Conservation (phyloP, 2,329 filamentous ascomycete species). For the Geosmithia flava region DNA sequence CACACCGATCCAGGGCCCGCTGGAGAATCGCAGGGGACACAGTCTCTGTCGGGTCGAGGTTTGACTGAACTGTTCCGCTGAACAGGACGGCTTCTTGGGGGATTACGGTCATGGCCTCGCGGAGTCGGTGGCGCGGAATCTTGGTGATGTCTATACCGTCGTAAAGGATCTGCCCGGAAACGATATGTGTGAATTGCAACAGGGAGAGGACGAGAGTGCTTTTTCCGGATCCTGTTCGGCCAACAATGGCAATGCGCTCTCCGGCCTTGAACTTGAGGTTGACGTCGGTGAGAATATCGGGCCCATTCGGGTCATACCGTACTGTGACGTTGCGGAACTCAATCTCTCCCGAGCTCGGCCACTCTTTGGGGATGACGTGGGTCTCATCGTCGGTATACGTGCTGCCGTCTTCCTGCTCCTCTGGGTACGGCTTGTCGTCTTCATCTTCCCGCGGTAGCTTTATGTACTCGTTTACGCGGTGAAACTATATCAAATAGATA, state of each 20-base stretch:
- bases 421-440: slow-evolving; percentile 23
- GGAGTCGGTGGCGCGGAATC: slow-evolving; percentile 34
- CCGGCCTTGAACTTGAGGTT: slow-evolving; percentile 47
- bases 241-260: slow-evolving; percentile 67
- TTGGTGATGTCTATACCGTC: slow-evolving; percentile 43
- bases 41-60: slow-evolving; percentile 53
- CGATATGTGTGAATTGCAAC: slow-evolving; percentile 38
- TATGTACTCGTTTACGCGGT: slow-evolving; percentile 36
- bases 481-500: slow-evolving; percentile 20
- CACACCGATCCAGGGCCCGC: slow-evolving; percentile 49
- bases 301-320: slow-evolving; percentile 30
- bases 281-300: slow-evolving; percentile 35
- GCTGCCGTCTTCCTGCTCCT: slow-evolving; percentile 11
- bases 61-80: slow-evolving; percentile 36
- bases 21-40: slow-evolving; percentile 40
- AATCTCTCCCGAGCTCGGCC: slow-evolving; percentile 33
- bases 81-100: slow-evolving; percentile 47
- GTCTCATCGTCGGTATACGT: slow-evolving; percentile 10
- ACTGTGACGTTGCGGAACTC: slow-evolving; percentile 39
- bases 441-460: slow-evolving; percentile 31
- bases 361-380: slow-evolving; percentile 22
- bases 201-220: slow-evolving; percentile 52
- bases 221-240: slow-evolving; percentile 73
- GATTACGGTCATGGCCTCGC: slow-evolving; percentile 43
- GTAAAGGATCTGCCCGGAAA: slow-evolving; percentile 39